phyloP scores from a whole-genome alignment of 768 basidiomycete species.

The Tubosaeta sp. region DNA sequence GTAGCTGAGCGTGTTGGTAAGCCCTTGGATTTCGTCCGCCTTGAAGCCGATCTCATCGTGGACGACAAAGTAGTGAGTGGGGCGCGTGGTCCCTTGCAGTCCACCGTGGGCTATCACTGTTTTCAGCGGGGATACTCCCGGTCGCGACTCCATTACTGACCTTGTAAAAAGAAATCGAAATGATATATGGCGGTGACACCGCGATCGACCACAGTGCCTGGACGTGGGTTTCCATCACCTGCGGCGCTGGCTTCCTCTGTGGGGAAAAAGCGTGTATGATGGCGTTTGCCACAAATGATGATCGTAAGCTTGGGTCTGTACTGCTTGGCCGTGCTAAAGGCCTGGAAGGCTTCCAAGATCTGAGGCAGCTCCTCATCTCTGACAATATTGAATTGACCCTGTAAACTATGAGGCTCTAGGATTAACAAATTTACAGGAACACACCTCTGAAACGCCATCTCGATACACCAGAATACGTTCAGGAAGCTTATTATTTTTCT shows the following conservation, averaged over 20 bases:
- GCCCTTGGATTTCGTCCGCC: slow-evolving; percentile 48
- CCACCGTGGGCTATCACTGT: slow-evolving; percentile 37
- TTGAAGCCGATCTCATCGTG: slow-evolving; percentile 49
- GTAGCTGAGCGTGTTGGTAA: slow-evolving; percentile 53
- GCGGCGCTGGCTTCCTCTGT: slow-evolving; percentile 41
- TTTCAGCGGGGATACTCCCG: background rate
- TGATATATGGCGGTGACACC: slow-evolving; percentile 52
- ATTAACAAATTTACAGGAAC: slow-evolving; percentile 1
- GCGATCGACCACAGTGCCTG: slow-evolving; percentile 53
- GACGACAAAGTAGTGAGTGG: slow-evolving; percentile 54
- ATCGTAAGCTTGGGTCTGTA: slow-evolving; percentile 50
- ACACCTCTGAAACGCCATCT: slow-evolving; percentile 79
- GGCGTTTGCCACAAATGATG: slow-evolving; percentile 54
- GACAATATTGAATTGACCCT: slow-evolving; percentile 50
- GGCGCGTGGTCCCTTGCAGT: slow-evolving; percentile 44
- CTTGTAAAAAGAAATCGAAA: slow-evolving; percentile 55
- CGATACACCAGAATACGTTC: slow-evolving; percentile 50
- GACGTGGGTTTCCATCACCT: slow-evolving; percentile 45
- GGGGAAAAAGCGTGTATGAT: slow-evolving; percentile 56
- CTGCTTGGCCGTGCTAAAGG: slow-evolving; percentile 34
- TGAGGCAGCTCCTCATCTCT: slow-evolving; percentile 40
- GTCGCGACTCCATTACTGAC: slow-evolving; percentile 16
- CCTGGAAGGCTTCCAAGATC: slow-evolving; percentile 39
- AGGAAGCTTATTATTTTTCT: slow-evolving; percentile 36
- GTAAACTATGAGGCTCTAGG: slow-evolving; percentile 10